phyloP scores from a whole-genome alignment of 2,329 filamentous ascomycete species.

The Fusarium dlaminii region DNA sequence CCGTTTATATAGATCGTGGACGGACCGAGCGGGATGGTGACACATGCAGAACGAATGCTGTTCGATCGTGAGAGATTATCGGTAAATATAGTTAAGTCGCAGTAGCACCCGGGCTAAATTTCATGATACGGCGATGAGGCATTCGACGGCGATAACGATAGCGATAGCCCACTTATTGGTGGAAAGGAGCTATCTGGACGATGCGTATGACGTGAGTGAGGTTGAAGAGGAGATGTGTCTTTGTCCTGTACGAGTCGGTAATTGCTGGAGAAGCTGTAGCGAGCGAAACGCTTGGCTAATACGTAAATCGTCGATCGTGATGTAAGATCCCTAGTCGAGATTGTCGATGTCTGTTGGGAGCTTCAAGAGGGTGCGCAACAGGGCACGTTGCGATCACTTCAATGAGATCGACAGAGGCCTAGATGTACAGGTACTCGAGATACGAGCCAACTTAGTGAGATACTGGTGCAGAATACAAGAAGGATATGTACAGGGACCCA shows the following conservation, averaged over 20 bases:
- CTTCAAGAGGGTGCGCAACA: conserved; percentile 32
- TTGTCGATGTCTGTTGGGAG: conserved; percentile 39
- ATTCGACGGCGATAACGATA: conserved; percentile 37
- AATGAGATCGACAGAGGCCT: conserved; percentile 17
- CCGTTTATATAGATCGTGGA: conserved; percentile 11
- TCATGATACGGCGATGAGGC: conserved; percentile 36
- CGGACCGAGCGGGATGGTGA: conserved; percentile 31
- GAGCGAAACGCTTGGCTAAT: conserved; percentile 31
- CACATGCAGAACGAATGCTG: conserved; percentile 37
- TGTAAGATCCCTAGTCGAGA: conserved; percentile 29
- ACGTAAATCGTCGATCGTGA: conserved; percentile 38
- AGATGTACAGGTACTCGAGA: conserved; percentile 21
- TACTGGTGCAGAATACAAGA: neutral
- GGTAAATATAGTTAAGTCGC: conserved; percentile 25
- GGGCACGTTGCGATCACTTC: conserved; percentile 32
- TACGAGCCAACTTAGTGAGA: neutral
- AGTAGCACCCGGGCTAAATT: conserved; percentile 13
- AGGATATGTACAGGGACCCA: conserved; percentile 16
- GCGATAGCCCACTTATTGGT: conserved; percentile 26
- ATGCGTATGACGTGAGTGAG: conserved; percentile 17
- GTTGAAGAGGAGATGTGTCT: conserved; percentile 8
- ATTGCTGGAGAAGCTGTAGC: conserved; percentile 15
- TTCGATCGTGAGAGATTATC: conserved; percentile 5
- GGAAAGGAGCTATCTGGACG: conserved; percentile 15
- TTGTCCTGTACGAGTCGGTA: conserved; percentile 2